Evolutionary conservation across 345 rosid species (phyloP), one percentile per base, ranked within the genome.

Genomic region (Garcia nutans): DNA sequence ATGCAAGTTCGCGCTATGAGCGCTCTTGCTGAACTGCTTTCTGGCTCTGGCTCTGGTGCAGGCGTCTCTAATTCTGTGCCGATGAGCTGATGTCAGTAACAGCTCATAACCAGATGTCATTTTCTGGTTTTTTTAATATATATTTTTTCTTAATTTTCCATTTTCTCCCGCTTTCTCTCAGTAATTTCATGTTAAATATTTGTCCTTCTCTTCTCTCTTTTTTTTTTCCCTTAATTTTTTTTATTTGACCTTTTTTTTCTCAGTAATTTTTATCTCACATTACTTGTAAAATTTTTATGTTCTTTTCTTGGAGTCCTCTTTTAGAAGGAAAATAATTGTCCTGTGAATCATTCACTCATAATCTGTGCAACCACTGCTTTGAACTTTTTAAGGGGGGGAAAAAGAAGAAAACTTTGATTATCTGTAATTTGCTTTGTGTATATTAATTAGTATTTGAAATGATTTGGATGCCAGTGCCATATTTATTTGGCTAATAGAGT

Each of bases 1-100:
- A 96, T 96, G 99, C 98, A 96, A 81, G 88, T 96, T 62, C 85
- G 96, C 68, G 89, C 97, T 79, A 91, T 96, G 99, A 85, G 80
- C n/a, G 91, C 92, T 33, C 79, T 96, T 26, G 90, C 92, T 47
- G 85, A 89, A 75, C 85, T 89, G 0, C 82, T 91, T 69, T 87
- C 91, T 49, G 84, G 65, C 44, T 63, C 75, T 6, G 76, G 79
- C 79, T 62, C 86, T 45, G 50, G 50, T 12, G 73, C 68, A 33
- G 70, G 84, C 66, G 76, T 77, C 80, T 76, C 89, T 7, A 66
- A 73, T 78, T 76, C 86, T 3, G 22, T 56, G 52, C 81, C 78
- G 16, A 57, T 69, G 74, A 77, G 81, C 72, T 84, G 77, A 76
- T 79, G 33, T 74, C 42, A 31, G 37, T 45, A 26, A 28, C 10